Evolutionary conservation across 1,284 basidiomycete species (phyloP).

Genomic region (Cryptococcus neoformans): DNA sequence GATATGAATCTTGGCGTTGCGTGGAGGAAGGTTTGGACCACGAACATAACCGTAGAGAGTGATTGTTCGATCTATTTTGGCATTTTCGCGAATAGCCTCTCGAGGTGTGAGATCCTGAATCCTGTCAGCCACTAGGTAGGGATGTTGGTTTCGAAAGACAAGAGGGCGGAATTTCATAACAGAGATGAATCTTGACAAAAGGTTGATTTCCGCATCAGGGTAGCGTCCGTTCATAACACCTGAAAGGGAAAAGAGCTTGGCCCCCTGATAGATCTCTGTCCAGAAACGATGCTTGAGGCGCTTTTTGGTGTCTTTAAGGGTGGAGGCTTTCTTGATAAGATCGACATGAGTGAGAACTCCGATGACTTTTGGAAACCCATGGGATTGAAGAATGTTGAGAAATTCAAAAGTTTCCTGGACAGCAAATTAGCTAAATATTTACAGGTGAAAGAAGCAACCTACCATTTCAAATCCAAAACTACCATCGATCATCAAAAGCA

Average conservation of each 20-base stretch:
- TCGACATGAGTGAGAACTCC: constrained; percentile 95
- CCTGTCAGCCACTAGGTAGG: constrained; percentile 94
- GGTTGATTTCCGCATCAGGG: constrained; percentile 94
- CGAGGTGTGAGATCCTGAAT: constrained; percentile 92
- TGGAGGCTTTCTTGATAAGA: constrained; percentile 89
- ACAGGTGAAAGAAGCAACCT: constrained; percentile 24
- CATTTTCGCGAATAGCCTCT: constrained; percentile 75
- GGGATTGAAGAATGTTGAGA: constrained; percentile 92
- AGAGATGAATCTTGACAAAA: constrained; percentile 91
- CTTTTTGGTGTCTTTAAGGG: constrained; percentile 89
- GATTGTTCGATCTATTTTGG: constrained; percentile 77
- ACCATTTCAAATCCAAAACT: constrained; percentile 99
- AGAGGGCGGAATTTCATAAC: constrained; percentile 99
- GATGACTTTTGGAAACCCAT: constrained; percentile 98
- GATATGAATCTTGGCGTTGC: constrained; percentile 82
- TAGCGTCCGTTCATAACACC: constrained; percentile 98
- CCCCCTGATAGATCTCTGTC: constrained; percentile 99
- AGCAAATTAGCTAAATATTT: neutral
- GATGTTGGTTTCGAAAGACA: constrained; percentile 89
- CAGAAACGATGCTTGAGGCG: constrained; percentile 98
- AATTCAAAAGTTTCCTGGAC: constrained; percentile 97
- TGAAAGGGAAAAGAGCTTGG: constrained; percentile 97
- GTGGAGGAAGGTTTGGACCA: constrained; percentile 78
- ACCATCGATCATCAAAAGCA: constrained; percentile 96
- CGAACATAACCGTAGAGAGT: constrained; percentile 94